phyloP scores from a whole-genome alignment of 2,329 filamentous ascomycete genomes.

The Metarhizium album region DNA sequence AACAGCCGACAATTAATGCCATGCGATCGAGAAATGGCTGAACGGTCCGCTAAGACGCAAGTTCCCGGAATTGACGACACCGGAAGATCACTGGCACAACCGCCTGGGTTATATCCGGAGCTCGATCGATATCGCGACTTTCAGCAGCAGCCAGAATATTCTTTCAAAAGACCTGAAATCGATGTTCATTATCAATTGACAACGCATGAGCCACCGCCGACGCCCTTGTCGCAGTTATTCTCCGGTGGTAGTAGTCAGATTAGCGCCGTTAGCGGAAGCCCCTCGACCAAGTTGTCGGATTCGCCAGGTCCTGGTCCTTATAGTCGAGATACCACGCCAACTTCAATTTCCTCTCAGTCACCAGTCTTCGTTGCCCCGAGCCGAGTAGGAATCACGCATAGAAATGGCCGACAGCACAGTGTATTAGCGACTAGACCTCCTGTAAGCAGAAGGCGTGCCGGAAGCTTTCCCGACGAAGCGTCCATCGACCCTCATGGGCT shows the following conservation, averaged over 20 bases:
- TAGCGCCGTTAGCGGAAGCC: slow-evolving; percentile 55
- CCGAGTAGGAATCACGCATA: slow-evolving; percentile 28
- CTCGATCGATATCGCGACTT: slow-evolving; percentile 48
- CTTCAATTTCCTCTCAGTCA: slow-evolving; percentile 66
- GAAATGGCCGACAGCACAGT: slow-evolving; percentile 42
- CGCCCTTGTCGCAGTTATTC: slow-evolving; percentile 43
- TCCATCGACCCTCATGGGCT: slow-evolving; percentile 45
- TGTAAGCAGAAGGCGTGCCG: slow-evolving; percentile 45
- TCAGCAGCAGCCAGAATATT: slow-evolving; percentile 26
- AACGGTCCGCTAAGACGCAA: slow-evolving; percentile 34
- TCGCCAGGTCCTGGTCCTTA: slow-evolving; percentile 60
- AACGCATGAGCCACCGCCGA: slow-evolving; percentile 56
- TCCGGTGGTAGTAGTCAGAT: slow-evolving; percentile 45
- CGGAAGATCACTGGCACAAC: slow-evolving; percentile 25
- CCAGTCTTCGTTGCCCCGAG: slow-evolving; percentile 46
- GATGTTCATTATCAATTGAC: slow-evolving; percentile 46
- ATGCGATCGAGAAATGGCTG: slow-evolving; percentile 30
- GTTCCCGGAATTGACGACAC: slow-evolving; percentile 31
- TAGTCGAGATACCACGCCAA: slow-evolving; percentile 68
- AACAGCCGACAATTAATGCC: slow-evolving; percentile 25
- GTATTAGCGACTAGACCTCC: slow-evolving; percentile 47
- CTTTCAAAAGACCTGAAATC: slow-evolving; percentile 22
- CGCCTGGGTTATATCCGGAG: slow-evolving; percentile 45
- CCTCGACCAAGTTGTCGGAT: slow-evolving; percentile 65
- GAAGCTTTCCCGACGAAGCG: slow-evolving; percentile 41